phyloP scores from a whole-genome alignment of 305 asterid species.

The Fraxinus sp. region DNA sequence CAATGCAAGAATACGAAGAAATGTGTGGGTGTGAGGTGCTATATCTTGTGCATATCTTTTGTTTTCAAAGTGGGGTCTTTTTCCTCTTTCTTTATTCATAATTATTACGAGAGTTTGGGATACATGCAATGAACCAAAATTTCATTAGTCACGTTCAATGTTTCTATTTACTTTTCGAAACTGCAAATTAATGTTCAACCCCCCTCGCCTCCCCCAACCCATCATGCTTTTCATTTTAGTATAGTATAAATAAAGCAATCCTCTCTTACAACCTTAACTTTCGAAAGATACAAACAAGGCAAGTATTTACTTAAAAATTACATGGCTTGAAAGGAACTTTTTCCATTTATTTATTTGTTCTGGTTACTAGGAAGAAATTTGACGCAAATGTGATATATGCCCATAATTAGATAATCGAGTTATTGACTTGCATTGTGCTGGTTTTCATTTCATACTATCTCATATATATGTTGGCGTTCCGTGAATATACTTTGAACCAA shows the following conservation, averaged over 20 bases:
- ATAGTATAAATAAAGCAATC: no score
- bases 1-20: conserved; percentile 18
- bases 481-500: background rate
- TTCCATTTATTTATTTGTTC: background rate
- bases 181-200: background rate
- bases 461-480: no score
- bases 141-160: conserved; percentile 46
- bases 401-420: background rate
- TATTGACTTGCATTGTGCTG: no score
- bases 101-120: conserved; percentile 24
- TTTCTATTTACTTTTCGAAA: conserved; percentile 31
- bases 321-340: background rate
- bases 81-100: conserved; percentile 14
- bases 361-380: background rate
- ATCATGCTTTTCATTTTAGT: background rate
- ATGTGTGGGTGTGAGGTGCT: conserved; percentile 27
- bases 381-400: background rate
- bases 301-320: background rate
- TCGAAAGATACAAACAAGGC: background rate
- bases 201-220: background rate
- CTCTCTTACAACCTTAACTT: background rate
- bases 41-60: conserved; percentile 22
- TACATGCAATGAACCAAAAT: conserved; percentile 54
- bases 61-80: conserved; percentile 39
- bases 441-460: background rate